Evolutionary conservation across 2,329 filamentous ascomycete genomes (phyloP), one percentile per base, ranked within the genome.

Genomic region (Aspergillaceae sp.): DNA sequence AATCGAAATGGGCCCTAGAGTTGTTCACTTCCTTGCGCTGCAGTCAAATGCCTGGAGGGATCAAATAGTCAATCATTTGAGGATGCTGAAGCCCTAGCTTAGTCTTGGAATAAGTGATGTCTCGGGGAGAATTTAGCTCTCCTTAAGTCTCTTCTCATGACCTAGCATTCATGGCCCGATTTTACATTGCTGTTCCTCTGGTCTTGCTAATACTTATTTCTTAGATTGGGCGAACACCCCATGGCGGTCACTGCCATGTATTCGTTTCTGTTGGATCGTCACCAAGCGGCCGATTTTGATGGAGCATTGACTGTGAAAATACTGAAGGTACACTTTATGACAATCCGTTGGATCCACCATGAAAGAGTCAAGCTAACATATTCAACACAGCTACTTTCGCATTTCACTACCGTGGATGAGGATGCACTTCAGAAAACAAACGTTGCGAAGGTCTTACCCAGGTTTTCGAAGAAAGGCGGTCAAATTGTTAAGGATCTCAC

Each of bases 371-470:
- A 42, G 8, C 26, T 26, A 47, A 61, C 68, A 48, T 68, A 47
- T 8, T 4, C 43, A 43, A 35, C 50, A 29, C 32, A 80, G 71
- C 63, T 81, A 41, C 70, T 83, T 54, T 65, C 71, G 29, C 70
- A 70, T 38, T 80, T 78, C 51, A 72, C 72, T 9, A 81, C 77
- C 5, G 67, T 83, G 55, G 79, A 77, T 47, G 73, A 74, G 48
- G 75, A 78, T 42, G 70, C 75, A 42, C 66, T 82, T 27, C 74
- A 79, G 53, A 79, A 78, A 57, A 80, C 76, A 6, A 80, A 81
- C 53, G 64, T 82, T 29, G 70, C 71, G 45, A 83, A 81, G 56
- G 68, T 81, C 10, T 63, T 83, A 10, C 71, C 72, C 2, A 71
- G 74, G 28, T 75, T 80, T 51, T 67, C 75, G 44, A 83, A 81